Conservation (phyloP, 345 rosid species). For the Populus deltoides region DNA sequence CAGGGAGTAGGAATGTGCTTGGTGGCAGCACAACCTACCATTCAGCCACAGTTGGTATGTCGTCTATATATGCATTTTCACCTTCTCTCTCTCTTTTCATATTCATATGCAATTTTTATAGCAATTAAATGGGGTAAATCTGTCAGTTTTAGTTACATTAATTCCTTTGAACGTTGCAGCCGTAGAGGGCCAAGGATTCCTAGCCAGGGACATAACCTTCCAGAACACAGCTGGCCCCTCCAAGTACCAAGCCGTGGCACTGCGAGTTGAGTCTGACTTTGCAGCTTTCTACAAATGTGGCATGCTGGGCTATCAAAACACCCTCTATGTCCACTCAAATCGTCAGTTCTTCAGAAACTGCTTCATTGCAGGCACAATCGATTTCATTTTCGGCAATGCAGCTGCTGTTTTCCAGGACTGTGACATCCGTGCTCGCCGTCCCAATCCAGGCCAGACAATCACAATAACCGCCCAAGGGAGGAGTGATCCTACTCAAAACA, state of each 20-base stretch:
- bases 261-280: slow-evolving; percentile 71
- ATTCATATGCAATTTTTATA: not conserved
- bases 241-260: slow-evolving; percentile 73
- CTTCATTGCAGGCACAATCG: slow-evolving; percentile 66
- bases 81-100: not conserved
- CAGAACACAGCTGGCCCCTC: slow-evolving; percentile 80
- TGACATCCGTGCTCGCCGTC: slow-evolving; percentile 84
- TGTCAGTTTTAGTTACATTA: no score
- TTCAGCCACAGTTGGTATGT: slow-evolving; percentile 91
- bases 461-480: slow-evolving; percentile 96
- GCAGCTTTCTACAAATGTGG: slow-evolving; percentile 79
- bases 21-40: slow-evolving; percentile 82
- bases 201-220: slow-evolving; percentile 74
- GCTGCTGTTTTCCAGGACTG: slow-evolving; percentile 65
- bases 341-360: slow-evolving; percentile 74
- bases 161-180: slow-evolving; percentile 38
- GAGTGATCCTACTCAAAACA: slow-evolving; percentile 78
- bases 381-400: slow-evolving; percentile 74
- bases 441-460: slow-evolving; percentile 82
- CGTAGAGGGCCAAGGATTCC: slow-evolving; percentile 65
- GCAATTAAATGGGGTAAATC: not conserved
- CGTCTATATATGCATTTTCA: no score
- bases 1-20: slow-evolving; percentile 60
- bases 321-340: slow-evolving; percentile 61
- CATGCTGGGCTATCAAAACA: slow-evolving; percentile 73